Conservation (phyloP, 2,329 filamentous ascomycete genomes). For the Claviceps sp. region DNA sequence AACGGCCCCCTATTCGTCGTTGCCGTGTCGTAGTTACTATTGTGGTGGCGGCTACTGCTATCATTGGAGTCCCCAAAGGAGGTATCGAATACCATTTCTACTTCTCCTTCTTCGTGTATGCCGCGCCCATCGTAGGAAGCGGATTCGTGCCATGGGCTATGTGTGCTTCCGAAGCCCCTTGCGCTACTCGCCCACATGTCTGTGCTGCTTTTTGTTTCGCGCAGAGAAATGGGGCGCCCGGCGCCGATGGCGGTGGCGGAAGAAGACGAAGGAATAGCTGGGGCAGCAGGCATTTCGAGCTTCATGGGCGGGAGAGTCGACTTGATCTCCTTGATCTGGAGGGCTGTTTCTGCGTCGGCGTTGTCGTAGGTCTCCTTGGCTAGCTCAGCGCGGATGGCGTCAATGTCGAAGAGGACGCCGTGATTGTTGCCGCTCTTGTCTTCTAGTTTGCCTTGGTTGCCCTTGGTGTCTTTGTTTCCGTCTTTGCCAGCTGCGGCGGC, state of each 20-base stretch:
- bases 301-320: constrained; percentile 87
- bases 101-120: constrained; percentile 29
- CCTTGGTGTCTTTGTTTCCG: constrained; percentile 8
- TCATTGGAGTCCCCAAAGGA: constrained; percentile 32
- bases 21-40: constrained; percentile 7
- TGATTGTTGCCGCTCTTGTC: constrained; percentile 36
- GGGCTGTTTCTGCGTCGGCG: constrained; percentile 34
- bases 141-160: constrained; percentile 8
- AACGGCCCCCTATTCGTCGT: constrained; percentile 12
- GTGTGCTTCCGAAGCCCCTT: background rate
- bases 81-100: constrained; percentile 63
- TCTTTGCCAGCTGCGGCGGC: constrained; percentile 19
- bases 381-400: constrained; percentile 80
- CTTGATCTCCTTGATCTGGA: constrained; percentile 66
- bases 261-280: constrained; percentile 3
- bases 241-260: constrained; percentile 9
- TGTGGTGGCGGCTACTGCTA: background rate
- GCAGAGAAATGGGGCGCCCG: constrained; percentile 15
- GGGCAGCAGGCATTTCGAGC: constrained; percentile 40
- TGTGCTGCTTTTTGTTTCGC: constrained; percentile 32
- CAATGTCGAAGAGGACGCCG: constrained; percentile 81
- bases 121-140: constrained; percentile 14
- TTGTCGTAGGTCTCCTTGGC: constrained; percentile 46
- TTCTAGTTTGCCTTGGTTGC: constrained; percentile 22
- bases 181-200: constrained; percentile 19